Percentiles rank a stretch among this genome's conserved stretches.
Conservation (phyloP, 495 filamentous ascomycete genomes). For the Xylaria flabelliformis region DNA sequence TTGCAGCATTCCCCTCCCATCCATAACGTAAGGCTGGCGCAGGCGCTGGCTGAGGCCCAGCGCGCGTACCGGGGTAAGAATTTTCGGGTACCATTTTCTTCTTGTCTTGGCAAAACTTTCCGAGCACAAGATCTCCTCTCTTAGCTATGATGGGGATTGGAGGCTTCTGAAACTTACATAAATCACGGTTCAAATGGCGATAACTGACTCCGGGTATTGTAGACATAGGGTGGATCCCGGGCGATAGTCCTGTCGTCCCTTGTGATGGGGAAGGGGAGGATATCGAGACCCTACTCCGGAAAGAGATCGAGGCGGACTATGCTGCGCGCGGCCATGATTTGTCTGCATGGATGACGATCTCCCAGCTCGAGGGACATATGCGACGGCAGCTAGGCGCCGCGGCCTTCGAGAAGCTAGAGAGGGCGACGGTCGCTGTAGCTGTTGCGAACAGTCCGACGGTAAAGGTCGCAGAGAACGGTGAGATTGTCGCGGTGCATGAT, state of each 20-base stretch:
- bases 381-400: slow-evolving; percentile 26
- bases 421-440: slow-evolving; percentile 3
- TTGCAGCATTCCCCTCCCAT: slow-evolving; percentile 32
- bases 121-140: too few relatives aligned
- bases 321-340: slow-evolving; percentile 24
- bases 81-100: too few relatives aligned
- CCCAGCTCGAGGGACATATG: slow-evolving; percentile 31
- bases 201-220: too few relatives aligned
- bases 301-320: slow-evolving; percentile 28
- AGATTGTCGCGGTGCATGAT: background rate
- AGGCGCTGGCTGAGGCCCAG: slow-evolving; percentile 32
- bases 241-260: slow-evolving; percentile 10
- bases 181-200: too few relatives aligned
- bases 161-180: too few relatives aligned
- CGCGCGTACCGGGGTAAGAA: slow-evolving; percentile 23
- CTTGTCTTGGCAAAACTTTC: too few relatives aligned
- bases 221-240: slow-evolving; percentile 29
- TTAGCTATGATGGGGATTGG: too few relatives aligned
- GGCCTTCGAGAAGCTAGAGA: slow-evolving; percentile 28
- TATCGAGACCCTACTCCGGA: slow-evolving; percentile 14
- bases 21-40: slow-evolving; percentile 27
- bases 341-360: slow-evolving; percentile 28
- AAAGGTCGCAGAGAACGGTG: background rate
- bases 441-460: background rate
- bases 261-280: background rate